Conservation (phyloP, 1,284 basidiomycete species). For the Cutaneotrichosporon sp. region DNA sequence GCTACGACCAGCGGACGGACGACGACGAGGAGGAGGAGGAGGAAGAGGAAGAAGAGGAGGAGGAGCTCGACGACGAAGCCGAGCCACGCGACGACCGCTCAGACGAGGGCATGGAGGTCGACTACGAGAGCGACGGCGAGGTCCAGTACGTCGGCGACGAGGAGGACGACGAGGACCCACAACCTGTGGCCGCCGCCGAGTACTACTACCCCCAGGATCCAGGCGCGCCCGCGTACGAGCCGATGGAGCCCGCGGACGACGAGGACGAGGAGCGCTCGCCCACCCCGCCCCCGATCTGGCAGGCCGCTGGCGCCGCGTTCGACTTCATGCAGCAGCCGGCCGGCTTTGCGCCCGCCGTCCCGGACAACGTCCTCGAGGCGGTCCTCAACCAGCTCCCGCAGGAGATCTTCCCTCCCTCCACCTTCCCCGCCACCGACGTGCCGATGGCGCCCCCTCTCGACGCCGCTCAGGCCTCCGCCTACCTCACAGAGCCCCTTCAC, state of each 20-base stretch:
- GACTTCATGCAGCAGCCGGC: neutral
- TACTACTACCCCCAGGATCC: neutral
- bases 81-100: neutral
- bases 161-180: slow-evolving; percentile 1
- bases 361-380: neutral
- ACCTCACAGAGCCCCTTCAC: too few relatives aligned
- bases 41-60: slow-evolving; percentile 5
- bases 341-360: neutral
- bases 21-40: neutral
- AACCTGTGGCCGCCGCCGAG: neutral
- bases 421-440: neutral
- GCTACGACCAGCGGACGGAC: neutral
- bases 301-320: neutral
- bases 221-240: neutral
- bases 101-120: slow-evolving; percentile 4
- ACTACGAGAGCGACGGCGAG: slow-evolving; percentile 13
- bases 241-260: neutral
- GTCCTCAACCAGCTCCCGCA: neutral
- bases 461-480: neutral
- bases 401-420: neutral
- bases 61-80: neutral
- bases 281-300: slow-evolving; percentile 2
- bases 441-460: neutral
- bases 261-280: slow-evolving; percentile 5
- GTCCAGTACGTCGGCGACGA: slow-evolving; percentile 7